Evolutionary conservation across 2,329 filamentous ascomycete species (phyloP), one percentile per base, ranked within the genome.

Genomic region (Endocalyx cinctus): DNA sequence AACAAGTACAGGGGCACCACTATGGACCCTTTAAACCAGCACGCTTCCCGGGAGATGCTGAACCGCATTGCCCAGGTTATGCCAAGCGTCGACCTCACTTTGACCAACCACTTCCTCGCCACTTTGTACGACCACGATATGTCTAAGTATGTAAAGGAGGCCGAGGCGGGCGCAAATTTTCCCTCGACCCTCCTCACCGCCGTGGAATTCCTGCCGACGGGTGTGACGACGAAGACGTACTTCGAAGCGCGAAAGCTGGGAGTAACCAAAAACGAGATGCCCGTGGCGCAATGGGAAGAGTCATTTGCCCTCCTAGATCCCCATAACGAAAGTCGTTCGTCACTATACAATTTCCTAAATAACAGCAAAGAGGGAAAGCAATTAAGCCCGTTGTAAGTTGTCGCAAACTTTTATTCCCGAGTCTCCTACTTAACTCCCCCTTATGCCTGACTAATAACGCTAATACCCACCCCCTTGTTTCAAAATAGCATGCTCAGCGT

Each of bases 21-120:
- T 13, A 15, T 40, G 6, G 48, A 50, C 32, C 48, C 47, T 4
- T 19, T 51, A n/a, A 52, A 52, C 28, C 41, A 48, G 8, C n/a
- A 25, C 5, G 18, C 41, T 2, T 19, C 39, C 3, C 11, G 14
- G 5, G 34, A 46, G n/a, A 31, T 42, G 15, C 17, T 45, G 11
- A 27, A 44, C 14, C 19, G 25, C 6, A 20, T 44, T 17, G n/a
- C 29, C 4, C 12, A 12, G 10, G 12, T 32, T 8, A 25, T 47
- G 4, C 47, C 45, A 4, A 17, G 19, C 1, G 28, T 48, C 13
- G 41, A 46, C 22, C 31, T 45, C 11, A 41, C 30, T 12, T 43
- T 35, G 41, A 23, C 25, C 10, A 25, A 45, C 12, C 43, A 46
- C 15, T 42, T 48, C 19, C 5, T 35, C n/a, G 25, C 27, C 6